Percentiles rank a stretch among this genome's conserved stretches.
Conservation (phyloP, 2,329 filamentous ascomycete genomes). For the Penicillium decumbens region DNA sequence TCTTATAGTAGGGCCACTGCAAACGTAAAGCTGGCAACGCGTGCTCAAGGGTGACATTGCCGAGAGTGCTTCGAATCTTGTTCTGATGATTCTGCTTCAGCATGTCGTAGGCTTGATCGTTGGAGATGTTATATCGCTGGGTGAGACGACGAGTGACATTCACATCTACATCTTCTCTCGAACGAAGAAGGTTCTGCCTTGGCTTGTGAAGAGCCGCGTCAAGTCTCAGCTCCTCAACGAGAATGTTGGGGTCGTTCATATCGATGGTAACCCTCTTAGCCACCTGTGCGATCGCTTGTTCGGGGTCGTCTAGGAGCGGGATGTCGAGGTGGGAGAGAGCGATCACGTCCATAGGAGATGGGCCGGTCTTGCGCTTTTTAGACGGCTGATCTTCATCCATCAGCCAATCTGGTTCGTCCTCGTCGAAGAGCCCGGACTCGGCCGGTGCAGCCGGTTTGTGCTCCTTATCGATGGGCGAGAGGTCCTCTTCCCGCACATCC, state of each 20-base stretch:
- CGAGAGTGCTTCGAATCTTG: conserved; percentile 88
- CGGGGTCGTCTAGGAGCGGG: conserved; percentile 75
- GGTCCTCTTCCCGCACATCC: conserved; percentile 56
- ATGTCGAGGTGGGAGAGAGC: conserved; percentile 57
- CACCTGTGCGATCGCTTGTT: conserved; percentile 65
- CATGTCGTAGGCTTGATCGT: conserved; percentile 91
- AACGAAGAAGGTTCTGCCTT: conserved; percentile 34
- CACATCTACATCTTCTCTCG: conserved; percentile 59
- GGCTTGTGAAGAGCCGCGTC: conserved; percentile 56
- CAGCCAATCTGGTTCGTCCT: conserved; percentile 55
- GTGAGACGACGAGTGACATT: conserved; percentile 68
- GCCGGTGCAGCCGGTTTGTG: neutral
- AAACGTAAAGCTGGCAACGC: conserved; percentile 85
- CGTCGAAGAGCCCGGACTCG: conserved; percentile 28
- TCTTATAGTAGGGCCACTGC: conserved; percentile 94
- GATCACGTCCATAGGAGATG: conserved; percentile 44
- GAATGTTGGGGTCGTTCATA: conserved; percentile 78
- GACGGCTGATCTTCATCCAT: conserved; percentile 48
- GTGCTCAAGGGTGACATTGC: conserved; percentile 89
- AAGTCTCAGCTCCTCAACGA: conserved; percentile 71
- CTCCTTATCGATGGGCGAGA: conserved; percentile 19
- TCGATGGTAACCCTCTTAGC: conserved; percentile 78
- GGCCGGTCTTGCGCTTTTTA: conserved; percentile 62
- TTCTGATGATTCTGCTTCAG: conserved; percentile 96
- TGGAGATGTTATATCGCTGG: conserved; percentile 89